Percentiles rank a stretch among this genome's conserved stretches.
These are phyloP conservation scores for Lentinus tigrinus DNA, from an alignment of 768 basidiomycete species.

Conservation along the genomic window DNA sequence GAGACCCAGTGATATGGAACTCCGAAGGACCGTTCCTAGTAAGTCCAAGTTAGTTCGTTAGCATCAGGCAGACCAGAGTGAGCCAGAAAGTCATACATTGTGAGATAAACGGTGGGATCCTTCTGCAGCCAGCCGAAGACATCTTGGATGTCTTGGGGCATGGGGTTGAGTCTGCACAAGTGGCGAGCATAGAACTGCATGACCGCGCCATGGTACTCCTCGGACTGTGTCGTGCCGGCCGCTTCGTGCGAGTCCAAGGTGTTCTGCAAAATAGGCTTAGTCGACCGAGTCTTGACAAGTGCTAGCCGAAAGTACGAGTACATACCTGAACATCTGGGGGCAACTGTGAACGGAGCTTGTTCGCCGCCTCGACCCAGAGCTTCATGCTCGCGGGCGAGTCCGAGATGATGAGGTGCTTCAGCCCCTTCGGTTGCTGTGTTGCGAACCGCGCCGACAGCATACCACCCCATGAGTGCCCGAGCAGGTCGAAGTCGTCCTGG, in stretches of 20 bases:
- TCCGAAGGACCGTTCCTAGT: slow-evolving; percentile 31
- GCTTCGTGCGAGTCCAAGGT: slow-evolving; percentile 41
- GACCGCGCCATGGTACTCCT: slow-evolving; percentile 43
- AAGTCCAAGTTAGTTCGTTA: not conserved
- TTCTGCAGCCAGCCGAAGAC: slow-evolving; percentile 26
- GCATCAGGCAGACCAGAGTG: not conserved
- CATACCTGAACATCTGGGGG: slow-evolving; percentile 33
- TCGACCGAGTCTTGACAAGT: not conserved
- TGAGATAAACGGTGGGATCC: slow-evolving; percentile 37
- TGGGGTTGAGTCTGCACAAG: slow-evolving; percentile 38
- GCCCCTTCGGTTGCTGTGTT: slow-evolving; percentile 30
- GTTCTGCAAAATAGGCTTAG: not conserved
- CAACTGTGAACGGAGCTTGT: slow-evolving; percentile 27
- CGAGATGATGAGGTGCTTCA: slow-evolving; percentile 32
- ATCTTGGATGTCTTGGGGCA: slow-evolving; percentile 27
- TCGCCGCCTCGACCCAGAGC: slow-evolving; percentile 31
- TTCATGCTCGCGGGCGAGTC: slow-evolving; percentile 29
- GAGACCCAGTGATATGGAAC: slow-evolving; percentile 37
- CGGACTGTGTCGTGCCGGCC: slow-evolving; percentile 39
- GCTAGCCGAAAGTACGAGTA: not conserved
- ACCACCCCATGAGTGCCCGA: slow-evolving; percentile 44
- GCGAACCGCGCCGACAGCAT: slow-evolving; percentile 42
- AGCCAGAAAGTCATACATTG: slow-evolving; percentile 29
- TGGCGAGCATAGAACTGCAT: slow-evolving; percentile 39
- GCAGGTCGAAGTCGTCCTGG: slow-evolving; percentile 39